phyloP scores from a whole-genome alignment of 208 protist genomes.

The Hexamita inflata region DNA sequence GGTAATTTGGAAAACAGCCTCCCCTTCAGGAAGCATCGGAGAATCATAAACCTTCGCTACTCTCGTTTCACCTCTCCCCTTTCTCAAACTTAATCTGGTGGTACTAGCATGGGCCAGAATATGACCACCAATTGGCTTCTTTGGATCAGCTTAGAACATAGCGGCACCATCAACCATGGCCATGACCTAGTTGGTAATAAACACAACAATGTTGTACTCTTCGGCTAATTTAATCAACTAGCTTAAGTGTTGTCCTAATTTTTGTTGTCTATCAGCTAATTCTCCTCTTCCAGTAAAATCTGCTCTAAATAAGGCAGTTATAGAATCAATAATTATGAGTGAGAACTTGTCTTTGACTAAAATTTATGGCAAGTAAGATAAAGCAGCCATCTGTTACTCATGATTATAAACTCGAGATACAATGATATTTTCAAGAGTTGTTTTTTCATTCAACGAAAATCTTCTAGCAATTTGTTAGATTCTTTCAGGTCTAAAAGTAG shows the following conservation, averaged over 20 bases:
- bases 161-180: slow-evolving; percentile 52
- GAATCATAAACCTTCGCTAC: slow-evolving; percentile 99
- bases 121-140: slow-evolving; percentile 69
- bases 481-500: slow-evolving; percentile 84
- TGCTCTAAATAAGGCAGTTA: slow-evolving; percentile 87
- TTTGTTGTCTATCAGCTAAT: slow-evolving; percentile 76
- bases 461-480: slow-evolving; percentile 74
- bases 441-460: slow-evolving; percentile 69
- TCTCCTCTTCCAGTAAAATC: slow-evolving; percentile 88
- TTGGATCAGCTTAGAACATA: slow-evolving; percentile 57
- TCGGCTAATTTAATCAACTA: slow-evolving; percentile 77
- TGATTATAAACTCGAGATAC: slow-evolving; percentile 78
- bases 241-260: slow-evolving; percentile 51
- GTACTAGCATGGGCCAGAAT: slow-evolving; percentile 99
- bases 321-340: slow-evolving; percentile 82
- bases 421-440: slow-evolving; percentile 83
- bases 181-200: slow-evolving; percentile 65
- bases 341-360: slow-evolving; percentile 55
- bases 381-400: slow-evolving; percentile 65
- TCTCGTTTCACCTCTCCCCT: slow-evolving; percentile 90
- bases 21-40: slow-evolving; percentile 87
- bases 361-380: slow-evolving; percentile 47
- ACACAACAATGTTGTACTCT: slow-evolving; percentile 68
- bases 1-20: slow-evolving; percentile 82
- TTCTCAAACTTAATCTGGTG: slow-evolving; percentile 87